These are phyloP conservation scores for Ascodesmis nigricans DNA, from an alignment of 495 filamentous ascomycete species.

Conservation along the genomic window DNA sequence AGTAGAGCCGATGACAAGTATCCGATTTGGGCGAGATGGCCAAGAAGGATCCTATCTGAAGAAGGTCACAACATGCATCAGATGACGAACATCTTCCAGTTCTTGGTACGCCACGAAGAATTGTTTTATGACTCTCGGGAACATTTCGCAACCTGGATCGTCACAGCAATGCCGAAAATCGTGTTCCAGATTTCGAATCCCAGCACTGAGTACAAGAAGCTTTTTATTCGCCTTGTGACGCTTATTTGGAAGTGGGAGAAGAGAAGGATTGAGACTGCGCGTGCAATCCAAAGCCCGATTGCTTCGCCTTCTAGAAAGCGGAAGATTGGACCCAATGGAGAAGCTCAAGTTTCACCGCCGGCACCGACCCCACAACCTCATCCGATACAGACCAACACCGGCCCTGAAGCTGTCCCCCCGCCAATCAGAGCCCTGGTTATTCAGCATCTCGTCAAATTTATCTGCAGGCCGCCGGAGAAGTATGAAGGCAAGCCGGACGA, in stretches of 20 bases:
- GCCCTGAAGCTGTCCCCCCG: constrained; percentile 33
- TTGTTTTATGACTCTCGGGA: constrained; percentile 90
- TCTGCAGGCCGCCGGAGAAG: constrained; percentile 67
- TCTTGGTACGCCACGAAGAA: constrained; percentile 75
- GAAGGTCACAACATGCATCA: constrained; percentile 94
- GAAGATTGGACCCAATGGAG: constrained; percentile 50
- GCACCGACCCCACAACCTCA: constrained; percentile 30
- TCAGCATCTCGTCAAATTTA: constrained; percentile 85
- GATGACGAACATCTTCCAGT: constrained; percentile 91
- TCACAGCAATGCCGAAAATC: constrained; percentile 57
- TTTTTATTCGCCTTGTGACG: constrained; percentile 72
- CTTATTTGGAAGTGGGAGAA: constrained; percentile 88
- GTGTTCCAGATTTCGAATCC: constrained; percentile 65
- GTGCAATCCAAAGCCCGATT: constrained; percentile 13
- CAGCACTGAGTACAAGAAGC: constrained; percentile 79
- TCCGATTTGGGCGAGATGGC: constrained; percentile 73
- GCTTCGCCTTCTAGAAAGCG: constrained; percentile 32
- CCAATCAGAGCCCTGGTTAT: constrained; percentile 52
- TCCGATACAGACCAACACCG: constrained; percentile 31
- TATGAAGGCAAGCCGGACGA: constrained; percentile 44
- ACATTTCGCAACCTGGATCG: constrained; percentile 69
- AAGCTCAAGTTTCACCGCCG: too few relatives aligned
- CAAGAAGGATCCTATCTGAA: constrained; percentile 74
- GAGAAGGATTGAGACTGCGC: constrained; percentile 30
- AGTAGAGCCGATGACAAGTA: constrained; percentile 33